A percentile compares a stretch with the other conserved stretches of the same genome.
phyloP scores from a whole-genome alignment of 2,329 filamentous ascomycete genomes.

The Pseudogymnoascus sp. region DNA sequence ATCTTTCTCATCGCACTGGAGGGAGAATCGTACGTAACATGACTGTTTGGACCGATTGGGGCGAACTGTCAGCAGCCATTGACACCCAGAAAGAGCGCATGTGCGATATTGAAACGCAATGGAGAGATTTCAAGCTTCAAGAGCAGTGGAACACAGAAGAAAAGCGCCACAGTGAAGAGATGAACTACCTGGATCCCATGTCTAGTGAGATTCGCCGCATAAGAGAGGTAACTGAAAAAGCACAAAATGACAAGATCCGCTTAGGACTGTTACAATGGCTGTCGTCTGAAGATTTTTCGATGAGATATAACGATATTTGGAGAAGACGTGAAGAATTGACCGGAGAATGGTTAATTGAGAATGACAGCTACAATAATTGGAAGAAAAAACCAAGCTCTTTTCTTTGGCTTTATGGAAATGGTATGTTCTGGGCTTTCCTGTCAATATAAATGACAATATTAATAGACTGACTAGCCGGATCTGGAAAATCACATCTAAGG shows the following conservation, averaged over 20 bases:
- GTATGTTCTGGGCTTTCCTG: not conserved
- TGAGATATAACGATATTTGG: slow-evolving; percentile 11
- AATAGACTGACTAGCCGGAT: not conserved
- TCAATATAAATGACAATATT: not conserved
- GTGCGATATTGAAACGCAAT: not conserved
- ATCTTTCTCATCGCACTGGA: slow-evolving; percentile 8
- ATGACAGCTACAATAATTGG: slow-evolving; percentile 10
- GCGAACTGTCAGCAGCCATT: not conserved
- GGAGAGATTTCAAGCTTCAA: not conserved
- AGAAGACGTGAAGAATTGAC: slow-evolving; percentile 1
- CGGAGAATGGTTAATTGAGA: slow-evolving; percentile 12
- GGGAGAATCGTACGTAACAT: slow-evolving; percentile 8
- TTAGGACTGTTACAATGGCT: slow-evolving; percentile 10
- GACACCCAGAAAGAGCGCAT: not conserved
- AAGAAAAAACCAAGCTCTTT: slow-evolving; percentile 9
- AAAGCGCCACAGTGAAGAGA: not conserved
- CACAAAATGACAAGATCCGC: slow-evolving; percentile 4
- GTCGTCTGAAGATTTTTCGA: slow-evolving; percentile 11
- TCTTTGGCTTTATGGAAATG: slow-evolving; percentile 15
- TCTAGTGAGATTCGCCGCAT: slow-evolving; percentile 9
- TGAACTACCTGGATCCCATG: not conserved
- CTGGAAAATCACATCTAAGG: slow-evolving; percentile 13
- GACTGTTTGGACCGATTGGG: slow-evolving; percentile 14
- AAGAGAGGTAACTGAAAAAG: not conserved
- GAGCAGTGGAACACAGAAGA: not conserved